Base-by-base conservation (phyloP, 1,284 basidiomycete genomes). In the Austroboletus novae-zelandiae region DNA sequence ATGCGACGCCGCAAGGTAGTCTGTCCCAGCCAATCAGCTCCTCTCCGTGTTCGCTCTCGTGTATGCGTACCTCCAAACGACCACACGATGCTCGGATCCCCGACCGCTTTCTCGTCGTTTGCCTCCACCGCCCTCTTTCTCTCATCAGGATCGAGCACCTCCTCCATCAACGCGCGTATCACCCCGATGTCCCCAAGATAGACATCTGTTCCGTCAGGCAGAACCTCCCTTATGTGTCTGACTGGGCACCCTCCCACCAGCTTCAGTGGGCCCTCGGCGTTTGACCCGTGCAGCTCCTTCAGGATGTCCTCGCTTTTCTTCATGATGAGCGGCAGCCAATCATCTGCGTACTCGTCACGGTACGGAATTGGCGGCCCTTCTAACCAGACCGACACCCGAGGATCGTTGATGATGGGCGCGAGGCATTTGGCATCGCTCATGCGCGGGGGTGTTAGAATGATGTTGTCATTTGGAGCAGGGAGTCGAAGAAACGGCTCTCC, bases 361-460 rank as follows among this genome's bases (percentile, higher is more conserved):
- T 84, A 84, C 9, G 84, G 84, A 49, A 72, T 72, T 0, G 81
- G 79, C 0, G 77, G 74, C 10, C 70, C 68, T 25, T 61, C 58
- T 3, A 84, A 57, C 75, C 73, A 78, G 29, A 61, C 56, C 46
- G 71, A 73, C 9, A 86, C 70, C 5, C 63, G 57, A 20, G 73
- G 71, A 61, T 85, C 78, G 54, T 83, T 84, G 59, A 84, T 56
- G 51, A 72, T 62, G 4, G 65, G 53, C 9, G 72, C 57, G 25
- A 73, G 50, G 23, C 57, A 55, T 13, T 66, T 60, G 13, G 58
- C 71, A 58, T 85, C 83, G 44, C 65, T 71, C 32, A 61, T 46
- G 36, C 83, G 77, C 27, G 79, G 77, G 27, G 83, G 76, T 1
- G 83, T 86, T 27, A 85, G 58, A 56, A 86, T 78, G 56, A 85